Conservation (phyloP, 371 early-diverging fungal species). For the Syncephalastrum monosporum region DNA sequence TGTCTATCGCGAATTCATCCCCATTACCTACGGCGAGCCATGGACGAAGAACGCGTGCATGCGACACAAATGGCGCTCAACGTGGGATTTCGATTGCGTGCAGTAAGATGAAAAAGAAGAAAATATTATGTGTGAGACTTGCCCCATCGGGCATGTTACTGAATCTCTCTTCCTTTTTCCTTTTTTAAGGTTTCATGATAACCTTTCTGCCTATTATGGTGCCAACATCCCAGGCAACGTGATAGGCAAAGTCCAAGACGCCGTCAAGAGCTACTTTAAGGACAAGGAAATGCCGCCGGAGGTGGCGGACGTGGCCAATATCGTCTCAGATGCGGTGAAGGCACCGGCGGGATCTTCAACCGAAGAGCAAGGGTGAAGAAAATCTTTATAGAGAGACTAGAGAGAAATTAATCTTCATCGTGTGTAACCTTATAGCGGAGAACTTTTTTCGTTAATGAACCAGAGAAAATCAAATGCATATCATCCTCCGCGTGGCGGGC, state of each 20-base stretch:
- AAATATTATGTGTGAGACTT: neutral
- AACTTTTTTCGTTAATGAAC: too few species aligned
- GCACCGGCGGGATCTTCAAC: neutral
- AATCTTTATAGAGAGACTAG: too few species aligned
- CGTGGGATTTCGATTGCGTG: constrained; percentile 71
- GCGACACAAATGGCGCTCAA: constrained; percentile 73
- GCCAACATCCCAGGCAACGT: constrained; percentile 11
- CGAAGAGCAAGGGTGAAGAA: neutral
- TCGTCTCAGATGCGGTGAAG: constrained; percentile 31
- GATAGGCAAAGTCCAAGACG: constrained; percentile 34
- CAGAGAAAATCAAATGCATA: too few species aligned
- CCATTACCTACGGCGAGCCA: constrained; percentile 82
- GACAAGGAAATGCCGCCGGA: constrained; percentile 30
- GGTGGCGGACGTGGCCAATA: constrained; percentile 33
- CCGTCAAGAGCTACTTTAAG: constrained; percentile 29
- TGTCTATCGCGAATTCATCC: constrained; percentile 69
- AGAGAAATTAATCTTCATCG: too few species aligned
- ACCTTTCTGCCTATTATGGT: constrained; percentile 21
- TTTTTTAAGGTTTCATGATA: constrained; percentile 33
- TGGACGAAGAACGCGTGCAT: constrained; percentile 73
- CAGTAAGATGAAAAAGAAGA: constrained; percentile 22
- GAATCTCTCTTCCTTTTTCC: neutral
- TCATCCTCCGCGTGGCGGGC: too few species aligned
- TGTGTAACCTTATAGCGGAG: too few species aligned
- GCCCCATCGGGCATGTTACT: neutral